Evolutionary conservation across 495 filamentous ascomycete species (phyloP), one percentile per base, ranked within the genome.

Genomic region (Aspergillus cavernicola): DNA sequence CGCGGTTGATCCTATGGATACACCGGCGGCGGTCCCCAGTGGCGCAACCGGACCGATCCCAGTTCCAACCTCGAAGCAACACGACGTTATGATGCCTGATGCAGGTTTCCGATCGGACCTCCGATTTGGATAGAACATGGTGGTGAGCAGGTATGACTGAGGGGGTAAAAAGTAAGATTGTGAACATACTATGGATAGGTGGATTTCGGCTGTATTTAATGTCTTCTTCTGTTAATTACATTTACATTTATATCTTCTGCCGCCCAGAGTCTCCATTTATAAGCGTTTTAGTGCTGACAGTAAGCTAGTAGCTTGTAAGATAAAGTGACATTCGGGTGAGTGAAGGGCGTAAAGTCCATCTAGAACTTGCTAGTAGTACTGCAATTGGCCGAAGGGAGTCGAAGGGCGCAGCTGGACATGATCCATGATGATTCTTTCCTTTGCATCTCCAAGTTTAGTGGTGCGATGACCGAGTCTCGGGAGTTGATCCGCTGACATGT

Each of bases 21-120:
- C 50, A 15, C 49, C 58, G n/a, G 58, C 57, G 26, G 22, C 41
- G 18, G 57, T 60, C 1, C 47, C 58, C 8, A 59, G 57, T 40
- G 22, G 39, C n/a, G 19, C 40, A n/a, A 44, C 50, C 0, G 35
- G 42, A 18, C 52, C 52, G 9, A 47, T 54, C 12, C 33, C 52
- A 1, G 41, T 54, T 20, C 42, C 52, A 1, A 39, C 24, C 42
- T 39, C 57, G 0, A 62, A 60, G 31, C 40, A 58, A 31, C 23
- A 41, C 10, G 61, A 57, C 12, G 33, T 45, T 10, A 16, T 40
- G 39, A 56, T 59, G 53, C 9, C 44, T 18, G 62, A 55, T 48
- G 51, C 47, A 3, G 37, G 31, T 22, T 20, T 37, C 15, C 39
- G 35, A 36, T 23, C 33, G 43, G 31, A 40, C 3, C 16, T 16